Evolutionary conservation across 2,329 filamentous ascomycete genomes (phyloP).

Genomic region (Pseudomassariella vexata): DNA sequence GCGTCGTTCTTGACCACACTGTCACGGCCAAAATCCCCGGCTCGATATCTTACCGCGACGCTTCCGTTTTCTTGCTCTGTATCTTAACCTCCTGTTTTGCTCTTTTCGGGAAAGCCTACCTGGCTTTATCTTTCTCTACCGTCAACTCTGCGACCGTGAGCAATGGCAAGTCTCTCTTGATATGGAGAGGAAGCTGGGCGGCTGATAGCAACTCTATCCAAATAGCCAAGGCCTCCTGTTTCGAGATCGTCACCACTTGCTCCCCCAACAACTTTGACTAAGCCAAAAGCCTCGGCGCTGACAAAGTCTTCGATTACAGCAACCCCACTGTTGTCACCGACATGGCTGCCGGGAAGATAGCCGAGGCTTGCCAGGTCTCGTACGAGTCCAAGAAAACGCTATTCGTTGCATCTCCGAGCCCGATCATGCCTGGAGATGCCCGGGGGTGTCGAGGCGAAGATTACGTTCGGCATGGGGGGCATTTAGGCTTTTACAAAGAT

Average conservation of each 20-base stretch:
- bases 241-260: neutral
- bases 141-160: neutral
- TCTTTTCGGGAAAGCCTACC: constrained; percentile 16
- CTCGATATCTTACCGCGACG: constrained; percentile 11
- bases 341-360: too few species aligned
- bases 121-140: constrained; percentile 2
- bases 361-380: too few species aligned
- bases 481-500: too few species aligned
- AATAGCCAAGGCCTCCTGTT: neutral
- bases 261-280: neutral
- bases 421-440: too few species aligned
- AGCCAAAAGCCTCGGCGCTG: neutral
- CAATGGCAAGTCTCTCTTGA: neutral
- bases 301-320: neutral
- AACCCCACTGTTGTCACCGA: neutral
- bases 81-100: constrained; percentile 14
- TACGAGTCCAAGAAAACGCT: too few species aligned
- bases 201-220: neutral
- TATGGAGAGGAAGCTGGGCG: neutral
- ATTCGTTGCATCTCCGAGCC: too few species aligned
- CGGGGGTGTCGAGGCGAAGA: too few species aligned
- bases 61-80: constrained; percentile 15
- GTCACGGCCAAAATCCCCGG: constrained; percentile 15
- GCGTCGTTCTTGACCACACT: constrained; percentile 9
- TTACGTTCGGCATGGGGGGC: too few species aligned